Percentiles rank a stretch among this genome's conserved stretches.
Evolutionary conservation across 305 asterid species (phyloP).

Genomic region (Plantago lanceolata): DNA sequence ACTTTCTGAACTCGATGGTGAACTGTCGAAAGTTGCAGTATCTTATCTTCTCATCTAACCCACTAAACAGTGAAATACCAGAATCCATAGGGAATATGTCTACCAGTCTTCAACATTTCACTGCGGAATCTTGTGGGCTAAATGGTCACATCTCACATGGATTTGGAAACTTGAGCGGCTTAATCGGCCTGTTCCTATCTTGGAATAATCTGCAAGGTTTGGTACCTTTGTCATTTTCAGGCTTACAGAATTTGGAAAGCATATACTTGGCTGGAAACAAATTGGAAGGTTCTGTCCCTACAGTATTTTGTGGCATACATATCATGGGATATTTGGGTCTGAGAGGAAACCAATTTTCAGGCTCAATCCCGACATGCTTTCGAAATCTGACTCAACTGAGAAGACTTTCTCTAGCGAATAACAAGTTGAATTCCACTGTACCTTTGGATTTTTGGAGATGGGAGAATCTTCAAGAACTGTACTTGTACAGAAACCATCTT

Average conservation of each 20-base stretch:
- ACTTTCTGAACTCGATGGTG: constrained; percentile 31
- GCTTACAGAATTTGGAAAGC: constrained; percentile 30
- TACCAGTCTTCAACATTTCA: constrained; percentile 20
- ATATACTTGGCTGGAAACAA: constrained; percentile 21
- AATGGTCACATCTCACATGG: constrained; percentile 29
- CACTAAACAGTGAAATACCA: constrained; percentile 32
- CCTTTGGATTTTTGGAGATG: constrained; percentile 31
- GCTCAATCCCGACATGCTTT: constrained; percentile 27
- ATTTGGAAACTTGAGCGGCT: constrained; percentile 38
- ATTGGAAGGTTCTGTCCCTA: constrained; percentile 23
- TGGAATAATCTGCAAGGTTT: constrained; percentile 26
- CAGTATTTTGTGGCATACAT: constrained; percentile 26
- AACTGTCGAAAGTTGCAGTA: constrained; percentile 28
- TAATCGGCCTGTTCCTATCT: constrained; percentile 23
- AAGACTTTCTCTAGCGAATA: constrained; percentile 27
- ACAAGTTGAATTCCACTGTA: constrained; percentile 24
- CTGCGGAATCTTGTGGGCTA: constrained; percentile 24
- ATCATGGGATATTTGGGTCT: constrained; percentile 26
- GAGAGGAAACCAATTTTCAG: constrained; percentile 33
- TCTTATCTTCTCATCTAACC: constrained; percentile 30
- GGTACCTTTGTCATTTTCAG: constrained; percentile 22
- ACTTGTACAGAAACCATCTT: constrained; percentile 29
- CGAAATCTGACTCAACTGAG: constrained; percentile 26
- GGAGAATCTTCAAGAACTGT: constrained; percentile 23
- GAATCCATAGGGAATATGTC: constrained; percentile 29